A percentile compares a stretch with the other conserved stretches of the same genome.
phyloP scores from a whole-genome alignment of 768 basidiomycete species.

The Guyanaporus albipodus region DNA sequence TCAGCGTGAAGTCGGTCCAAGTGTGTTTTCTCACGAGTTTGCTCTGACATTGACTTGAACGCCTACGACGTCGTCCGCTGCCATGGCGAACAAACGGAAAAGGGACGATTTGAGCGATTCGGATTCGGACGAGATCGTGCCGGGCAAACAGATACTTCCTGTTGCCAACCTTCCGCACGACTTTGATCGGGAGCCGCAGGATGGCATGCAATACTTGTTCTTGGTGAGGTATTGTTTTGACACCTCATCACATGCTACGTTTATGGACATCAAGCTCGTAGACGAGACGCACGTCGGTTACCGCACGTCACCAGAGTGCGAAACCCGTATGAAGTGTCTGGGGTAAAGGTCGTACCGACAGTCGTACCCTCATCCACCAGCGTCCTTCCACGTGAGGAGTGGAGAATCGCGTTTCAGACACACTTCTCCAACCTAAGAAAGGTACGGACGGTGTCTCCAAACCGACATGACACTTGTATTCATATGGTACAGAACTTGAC shows the following conservation, averaged over 20 bases:
- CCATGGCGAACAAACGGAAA: slow-evolving; percentile 50
- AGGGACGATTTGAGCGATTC: slow-evolving; percentile 45
- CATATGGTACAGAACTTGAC: slow-evolving; percentile 51
- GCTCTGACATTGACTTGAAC: background rate
- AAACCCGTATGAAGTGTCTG: slow-evolving; percentile 61
- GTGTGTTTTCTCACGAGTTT: slow-evolving; percentile 20
- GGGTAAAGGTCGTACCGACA: slow-evolving; percentile 20
- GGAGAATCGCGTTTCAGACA: slow-evolving; percentile 54
- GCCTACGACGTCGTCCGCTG: background rate
- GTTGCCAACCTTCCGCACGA: slow-evolving; percentile 75
- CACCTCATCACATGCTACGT: background rate
- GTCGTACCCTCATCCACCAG: slow-evolving; percentile 24
- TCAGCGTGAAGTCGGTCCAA: background rate
- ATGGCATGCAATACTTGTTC: slow-evolving; percentile 80
- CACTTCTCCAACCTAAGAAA: slow-evolving; percentile 66
- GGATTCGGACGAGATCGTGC: slow-evolving; percentile 57
- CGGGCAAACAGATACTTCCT: slow-evolving; percentile 71
- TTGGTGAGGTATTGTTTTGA: slow-evolving; percentile 58
- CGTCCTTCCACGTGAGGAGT: slow-evolving; percentile 60
- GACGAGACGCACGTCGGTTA: slow-evolving; percentile 65
- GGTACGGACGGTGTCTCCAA: slow-evolving; percentile 24
- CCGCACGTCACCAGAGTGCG: slow-evolving; percentile 60
- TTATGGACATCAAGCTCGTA: slow-evolving; percentile 30
- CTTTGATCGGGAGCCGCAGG: slow-evolving; percentile 60
- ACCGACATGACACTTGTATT: background rate